Conservation (phyloP, 306 rosid genomes). For the barrel medic (Medicago truncatula) region DNA sequence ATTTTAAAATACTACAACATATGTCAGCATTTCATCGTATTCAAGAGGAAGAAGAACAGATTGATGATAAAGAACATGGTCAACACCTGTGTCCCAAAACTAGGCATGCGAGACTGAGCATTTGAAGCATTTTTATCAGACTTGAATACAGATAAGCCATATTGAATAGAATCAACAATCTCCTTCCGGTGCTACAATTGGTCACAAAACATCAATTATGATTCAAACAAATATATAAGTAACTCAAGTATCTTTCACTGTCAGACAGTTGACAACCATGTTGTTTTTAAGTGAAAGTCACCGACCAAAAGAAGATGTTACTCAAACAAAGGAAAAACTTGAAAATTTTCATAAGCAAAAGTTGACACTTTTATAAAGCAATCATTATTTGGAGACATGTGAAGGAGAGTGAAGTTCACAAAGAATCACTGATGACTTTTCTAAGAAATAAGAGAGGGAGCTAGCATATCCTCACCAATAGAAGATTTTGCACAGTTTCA, state of each 20-base stretch:
- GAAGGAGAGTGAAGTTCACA: conserved; percentile 31
- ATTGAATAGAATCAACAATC: conserved; percentile 80
- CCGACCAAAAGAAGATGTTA: conserved; percentile 22
- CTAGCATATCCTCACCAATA: conserved; percentile 64
- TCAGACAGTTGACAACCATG: conserved; percentile 14
- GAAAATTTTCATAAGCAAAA: conserved; percentile 26
- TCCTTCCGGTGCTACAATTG: conserved; percentile 79
- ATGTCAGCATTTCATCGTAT: conserved; percentile 17
- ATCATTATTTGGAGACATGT: conserved; percentile 13
- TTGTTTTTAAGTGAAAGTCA: conserved; percentile 33
- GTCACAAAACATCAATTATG: conserved; percentile 26
- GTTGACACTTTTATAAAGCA: conserved; percentile 35
- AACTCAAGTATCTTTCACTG: conserved; percentile 13
- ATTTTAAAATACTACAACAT: conserved; percentile 21
- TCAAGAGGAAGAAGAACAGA: conserved; percentile 33
- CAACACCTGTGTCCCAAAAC: conserved; percentile 93
- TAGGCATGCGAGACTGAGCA: conserved; percentile 93
- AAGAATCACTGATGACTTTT: conserved; percentile 29
- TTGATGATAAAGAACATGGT: conserved; percentile 25
- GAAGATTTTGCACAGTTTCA: conserved; percentile 83
- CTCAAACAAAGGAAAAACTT: conserved; percentile 19
- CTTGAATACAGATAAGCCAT: conserved; percentile 69
- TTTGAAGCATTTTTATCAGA: conserved; percentile 71
- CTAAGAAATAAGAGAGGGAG: conserved; percentile 22
- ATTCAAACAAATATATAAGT: conserved; percentile 33